Conservation (phyloP, 208 protist species). For the Wallacemonas sp. region DNA sequence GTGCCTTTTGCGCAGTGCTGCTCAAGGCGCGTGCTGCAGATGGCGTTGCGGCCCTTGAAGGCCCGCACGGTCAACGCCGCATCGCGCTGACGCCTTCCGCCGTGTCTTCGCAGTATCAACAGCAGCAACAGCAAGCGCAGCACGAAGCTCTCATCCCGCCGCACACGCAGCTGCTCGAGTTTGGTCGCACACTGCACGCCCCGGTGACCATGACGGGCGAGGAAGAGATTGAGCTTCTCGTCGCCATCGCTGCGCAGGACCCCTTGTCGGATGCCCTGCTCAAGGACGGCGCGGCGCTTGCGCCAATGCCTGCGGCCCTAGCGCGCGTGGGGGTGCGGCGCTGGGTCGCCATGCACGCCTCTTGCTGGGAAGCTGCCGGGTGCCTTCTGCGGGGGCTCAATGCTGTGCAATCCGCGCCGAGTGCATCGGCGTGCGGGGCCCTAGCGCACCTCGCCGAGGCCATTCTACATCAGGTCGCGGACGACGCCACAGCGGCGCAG, state of each 20-base stretch:
- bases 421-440: not conserved
- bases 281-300: no score
- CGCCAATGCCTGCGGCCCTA: not conserved
- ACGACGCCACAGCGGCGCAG: not conserved
- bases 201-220: slow-evolving; percentile 36
- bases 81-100: slow-evolving; percentile 18
- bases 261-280: not conserved
- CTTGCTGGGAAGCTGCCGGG: slow-evolving; percentile 33
- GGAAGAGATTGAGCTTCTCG: slow-evolving; percentile 42
- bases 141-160: slow-evolving; percentile 11
- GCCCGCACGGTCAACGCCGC: slow-evolving; percentile 24
- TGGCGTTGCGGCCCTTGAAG: not conserved
- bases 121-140: slow-evolving; percentile 19
- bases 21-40: not conserved
- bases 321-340: slow-evolving; percentile 1
- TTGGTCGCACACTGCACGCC: slow-evolving; percentile 35
- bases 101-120: not conserved
- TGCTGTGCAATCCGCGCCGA: not conserved
- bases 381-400: slow-evolving; percentile 26
- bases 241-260: slow-evolving; percentile 5
- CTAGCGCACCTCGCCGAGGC: not conserved
- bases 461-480: slow-evolving; percentile 8
- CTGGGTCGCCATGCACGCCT: slow-evolving; percentile 22
- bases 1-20: slow-evolving; percentile 4
- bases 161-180: slow-evolving; percentile 48